Percentiles rank a stretch among this genome's conserved stretches.
phyloP scores from a whole-genome alignment of 2,329 filamentous ascomycete species.

The Trichoderma sp. region DNA sequence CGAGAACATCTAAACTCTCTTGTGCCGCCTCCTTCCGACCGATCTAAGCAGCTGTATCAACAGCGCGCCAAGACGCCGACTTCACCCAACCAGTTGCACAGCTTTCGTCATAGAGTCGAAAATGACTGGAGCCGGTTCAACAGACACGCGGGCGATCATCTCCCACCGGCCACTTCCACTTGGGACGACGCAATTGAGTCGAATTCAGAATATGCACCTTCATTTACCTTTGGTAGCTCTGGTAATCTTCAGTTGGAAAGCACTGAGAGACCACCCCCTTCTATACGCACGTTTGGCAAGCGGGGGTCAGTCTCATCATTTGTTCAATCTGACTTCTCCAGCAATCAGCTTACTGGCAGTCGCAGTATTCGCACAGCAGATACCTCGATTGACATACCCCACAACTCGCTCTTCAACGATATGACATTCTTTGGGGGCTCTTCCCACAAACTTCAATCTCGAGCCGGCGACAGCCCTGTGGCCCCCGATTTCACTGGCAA shows the following conservation, averaged over 20 bases:
- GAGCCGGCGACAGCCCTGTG: slow-evolving; percentile 11
- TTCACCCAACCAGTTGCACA: slow-evolving; percentile 2
- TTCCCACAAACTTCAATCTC: slow-evolving; percentile 12
- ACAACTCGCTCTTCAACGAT: slow-evolving; percentile 4
- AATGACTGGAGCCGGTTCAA: slow-evolving; percentile 19
- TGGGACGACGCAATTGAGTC: slow-evolving; percentile 16
- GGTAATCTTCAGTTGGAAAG: not conserved
- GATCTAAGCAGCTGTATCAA: not conserved
- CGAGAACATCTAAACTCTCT: slow-evolving; percentile 8
- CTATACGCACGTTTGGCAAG: slow-evolving; percentile 1
- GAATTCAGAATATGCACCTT: not conserved
- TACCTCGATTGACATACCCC: slow-evolving; percentile 19
- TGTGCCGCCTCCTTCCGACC: not conserved
- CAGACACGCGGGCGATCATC: not conserved
- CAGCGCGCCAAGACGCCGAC: slow-evolving; percentile 12
- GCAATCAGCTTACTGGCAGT: not conserved
- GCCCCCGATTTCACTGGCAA: not conserved
- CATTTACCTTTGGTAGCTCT: slow-evolving; percentile 2
- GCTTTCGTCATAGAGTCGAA: slow-evolving; percentile 11
- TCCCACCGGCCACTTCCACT: not conserved
- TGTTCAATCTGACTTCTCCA: slow-evolving; percentile 11
- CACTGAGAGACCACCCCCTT: not conserved
- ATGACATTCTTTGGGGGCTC: slow-evolving; percentile 5
- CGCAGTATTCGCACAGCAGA: slow-evolving; percentile 18
- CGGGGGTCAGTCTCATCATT: slow-evolving; percentile 16